These are phyloP conservation scores for Neonectria sp. DNA, from an alignment of 2,329 filamentous ascomycete genomes.

Conservation along the genomic window DNA sequence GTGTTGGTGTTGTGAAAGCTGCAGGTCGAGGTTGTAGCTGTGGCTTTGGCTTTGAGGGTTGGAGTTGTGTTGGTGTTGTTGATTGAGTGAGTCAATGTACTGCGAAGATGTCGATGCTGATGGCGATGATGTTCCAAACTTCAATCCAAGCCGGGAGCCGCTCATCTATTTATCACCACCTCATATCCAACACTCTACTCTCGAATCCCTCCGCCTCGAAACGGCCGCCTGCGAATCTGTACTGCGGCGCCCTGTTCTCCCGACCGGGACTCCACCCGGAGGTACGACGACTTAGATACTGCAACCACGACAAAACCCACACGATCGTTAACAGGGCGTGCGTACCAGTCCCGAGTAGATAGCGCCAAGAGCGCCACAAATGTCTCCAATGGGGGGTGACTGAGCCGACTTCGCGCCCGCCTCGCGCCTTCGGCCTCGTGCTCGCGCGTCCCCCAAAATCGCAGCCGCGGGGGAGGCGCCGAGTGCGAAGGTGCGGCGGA, in stretches of 20 bases:
- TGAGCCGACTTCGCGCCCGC: background rate
- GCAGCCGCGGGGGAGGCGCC: background rate
- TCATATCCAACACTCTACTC: background rate
- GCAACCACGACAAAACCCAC: no score
- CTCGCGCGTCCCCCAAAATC: background rate
- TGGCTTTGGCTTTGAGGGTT: background rate
- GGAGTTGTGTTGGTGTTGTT: slow-evolving; percentile 5
- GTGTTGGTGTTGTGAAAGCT: slow-evolving; percentile 5
- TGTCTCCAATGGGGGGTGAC: no score
- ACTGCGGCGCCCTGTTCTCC: slow-evolving; percentile 12
- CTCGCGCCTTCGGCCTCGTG: slow-evolving; percentile 14
- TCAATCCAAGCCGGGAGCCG: background rate
- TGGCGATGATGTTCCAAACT: slow-evolving; percentile 12
- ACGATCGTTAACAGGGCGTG: slow-evolving; percentile 1
- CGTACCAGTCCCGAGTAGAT: background rate
- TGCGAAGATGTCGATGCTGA: slow-evolving; percentile 2
- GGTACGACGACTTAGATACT: background rate
- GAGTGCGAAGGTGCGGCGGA: background rate
- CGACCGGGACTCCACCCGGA: slow-evolving; percentile 19
- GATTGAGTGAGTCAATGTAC: background rate
- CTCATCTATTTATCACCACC: slow-evolving; percentile 30
- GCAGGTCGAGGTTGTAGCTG: background rate
- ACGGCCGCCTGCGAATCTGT: slow-evolving; percentile 21
- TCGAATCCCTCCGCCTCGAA: slow-evolving; percentile 23
- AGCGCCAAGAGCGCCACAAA: no score